These are phyloP conservation scores for Thinopyrum elongatum DNA, from an alignment of 176 grass and related monocot genomes.

Conservation along the genomic window DNA sequence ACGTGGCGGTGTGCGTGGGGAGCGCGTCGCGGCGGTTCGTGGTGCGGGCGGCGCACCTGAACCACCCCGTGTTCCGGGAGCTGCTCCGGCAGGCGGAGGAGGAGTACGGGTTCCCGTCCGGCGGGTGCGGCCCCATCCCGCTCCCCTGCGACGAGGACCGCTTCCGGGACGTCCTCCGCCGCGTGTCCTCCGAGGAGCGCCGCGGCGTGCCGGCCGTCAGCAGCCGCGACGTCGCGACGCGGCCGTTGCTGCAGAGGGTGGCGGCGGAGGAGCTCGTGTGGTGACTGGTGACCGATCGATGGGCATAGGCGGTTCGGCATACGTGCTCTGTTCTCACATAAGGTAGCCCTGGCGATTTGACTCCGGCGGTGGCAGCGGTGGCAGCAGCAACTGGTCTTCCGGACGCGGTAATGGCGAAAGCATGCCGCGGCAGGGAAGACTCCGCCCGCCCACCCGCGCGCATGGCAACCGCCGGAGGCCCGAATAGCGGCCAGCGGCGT, in stretches of 20 bases:
- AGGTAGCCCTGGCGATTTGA: neutral
- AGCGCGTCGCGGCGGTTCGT: conserved; percentile 66
- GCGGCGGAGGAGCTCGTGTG: neutral
- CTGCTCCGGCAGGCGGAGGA: conserved; percentile 87
- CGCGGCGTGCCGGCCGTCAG: neutral
- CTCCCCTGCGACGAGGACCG: conserved; percentile 86
- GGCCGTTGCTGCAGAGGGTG: neutral
- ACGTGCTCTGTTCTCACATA: neutral
- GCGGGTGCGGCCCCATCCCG: conserved; percentile 46
- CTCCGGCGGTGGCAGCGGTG: neutral
- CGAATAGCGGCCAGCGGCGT: too few species aligned
- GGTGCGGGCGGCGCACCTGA: conserved; percentile 73
- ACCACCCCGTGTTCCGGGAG: conserved; percentile 84
- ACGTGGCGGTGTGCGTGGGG: conserved; percentile 83
- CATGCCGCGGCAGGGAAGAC: neutral
- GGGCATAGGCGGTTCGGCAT: neutral
- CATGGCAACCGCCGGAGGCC: neutral
- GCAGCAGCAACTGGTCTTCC: neutral
- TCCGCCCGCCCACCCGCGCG: neutral
- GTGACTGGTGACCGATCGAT: neutral
- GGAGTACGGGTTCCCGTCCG: conserved; percentile 68
- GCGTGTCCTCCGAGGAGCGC: conserved; percentile 35
- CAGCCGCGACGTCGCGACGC: neutral
- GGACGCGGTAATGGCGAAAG: too few species aligned
- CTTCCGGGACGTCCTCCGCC: conserved; percentile 73